These are phyloP conservation scores for Claviceps digitariae DNA, from an alignment of 2,329 filamentous ascomycete species.

Conservation along the genomic window DNA sequence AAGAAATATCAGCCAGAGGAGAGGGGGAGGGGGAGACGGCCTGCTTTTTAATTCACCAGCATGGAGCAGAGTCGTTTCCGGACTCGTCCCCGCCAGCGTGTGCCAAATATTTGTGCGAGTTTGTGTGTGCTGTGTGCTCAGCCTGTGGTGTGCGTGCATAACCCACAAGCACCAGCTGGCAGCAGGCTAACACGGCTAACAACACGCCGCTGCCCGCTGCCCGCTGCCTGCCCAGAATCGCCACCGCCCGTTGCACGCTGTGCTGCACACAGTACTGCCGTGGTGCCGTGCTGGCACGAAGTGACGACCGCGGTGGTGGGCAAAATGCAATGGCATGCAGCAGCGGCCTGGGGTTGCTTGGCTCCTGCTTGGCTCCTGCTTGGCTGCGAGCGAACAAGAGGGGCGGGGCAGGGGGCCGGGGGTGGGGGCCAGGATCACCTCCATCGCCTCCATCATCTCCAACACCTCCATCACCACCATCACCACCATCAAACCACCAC, in stretches of 20 bases:
- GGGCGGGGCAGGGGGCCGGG: conserved; percentile 4
- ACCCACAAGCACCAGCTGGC: conserved; percentile 4
- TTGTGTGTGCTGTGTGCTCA: not conserved
- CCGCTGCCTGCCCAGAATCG: not conserved
- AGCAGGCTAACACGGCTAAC: not conserved
- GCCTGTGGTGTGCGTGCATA: not conserved
- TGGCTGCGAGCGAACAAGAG: conserved; percentile 9
- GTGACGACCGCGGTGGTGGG: conserved; percentile 1
- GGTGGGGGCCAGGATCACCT: not conserved
- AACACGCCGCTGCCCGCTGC: not conserved
- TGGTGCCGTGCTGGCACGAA: not conserved
- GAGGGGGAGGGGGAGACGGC: conserved; percentile 9
- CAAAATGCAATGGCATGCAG: not conserved
- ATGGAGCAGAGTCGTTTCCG: conserved; percentile 2
- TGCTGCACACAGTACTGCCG: not conserved
- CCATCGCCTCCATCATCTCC: not conserved
- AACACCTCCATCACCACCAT: not conserved
- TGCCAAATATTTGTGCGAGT: not conserved
- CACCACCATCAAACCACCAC: not conserved
- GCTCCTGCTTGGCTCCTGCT: conserved; percentile 6
- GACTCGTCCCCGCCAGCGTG: not conserved
- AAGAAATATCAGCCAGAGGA: conserved; percentile 7
- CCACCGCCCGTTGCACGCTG: not conserved
- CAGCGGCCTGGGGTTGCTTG: conserved; percentile 6
- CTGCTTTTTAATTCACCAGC: conserved; percentile 8